Evolutionary conservation across 257 asterid species (phyloP).

Genomic region (Scutellaria galericulata): DNA sequence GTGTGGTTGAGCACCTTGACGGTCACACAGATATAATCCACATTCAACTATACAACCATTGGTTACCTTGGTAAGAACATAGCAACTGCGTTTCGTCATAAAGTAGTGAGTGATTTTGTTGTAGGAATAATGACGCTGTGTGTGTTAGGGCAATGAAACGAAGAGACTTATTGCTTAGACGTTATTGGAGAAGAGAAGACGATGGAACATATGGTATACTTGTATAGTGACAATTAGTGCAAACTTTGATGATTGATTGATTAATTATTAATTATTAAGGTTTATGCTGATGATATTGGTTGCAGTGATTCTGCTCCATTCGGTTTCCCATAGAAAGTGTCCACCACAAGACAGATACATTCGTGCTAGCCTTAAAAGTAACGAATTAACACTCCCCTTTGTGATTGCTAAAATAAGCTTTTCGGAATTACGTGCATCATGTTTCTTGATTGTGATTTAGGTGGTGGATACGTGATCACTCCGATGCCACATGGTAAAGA

Average conservation of each 20-base stretch:
- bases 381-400: constrained; percentile 45
- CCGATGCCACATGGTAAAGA: constrained; percentile 72
- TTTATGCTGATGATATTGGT: background rate
- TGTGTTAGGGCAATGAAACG: constrained; percentile 75
- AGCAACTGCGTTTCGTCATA: constrained; percentile 10
- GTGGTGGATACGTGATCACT: constrained; percentile 87
- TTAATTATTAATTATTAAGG: background rate
- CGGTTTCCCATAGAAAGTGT: constrained; percentile 75
- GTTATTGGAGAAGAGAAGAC: constrained; percentile 98
- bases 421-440: too few relatives aligned
- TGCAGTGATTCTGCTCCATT: constrained; percentile 89
- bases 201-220: constrained; percentile 87
- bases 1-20: constrained; percentile 84
- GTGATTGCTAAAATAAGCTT: background rate
- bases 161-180: constrained; percentile 78
- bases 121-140: background rate
- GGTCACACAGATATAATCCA: constrained; percentile 92
- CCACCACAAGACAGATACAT: constrained; percentile 80
- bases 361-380: constrained; percentile 92
- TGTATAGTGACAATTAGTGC: background rate
- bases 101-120: background rate
- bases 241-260: background rate
- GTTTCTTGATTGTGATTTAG: constrained; percentile 26
- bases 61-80: constrained; percentile 81
- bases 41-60: constrained; percentile 69